Evolutionary conservation across 202 grass and related monocot genomes (phyloP).

Genomic region (Schoenoplectus triqueter): DNA sequence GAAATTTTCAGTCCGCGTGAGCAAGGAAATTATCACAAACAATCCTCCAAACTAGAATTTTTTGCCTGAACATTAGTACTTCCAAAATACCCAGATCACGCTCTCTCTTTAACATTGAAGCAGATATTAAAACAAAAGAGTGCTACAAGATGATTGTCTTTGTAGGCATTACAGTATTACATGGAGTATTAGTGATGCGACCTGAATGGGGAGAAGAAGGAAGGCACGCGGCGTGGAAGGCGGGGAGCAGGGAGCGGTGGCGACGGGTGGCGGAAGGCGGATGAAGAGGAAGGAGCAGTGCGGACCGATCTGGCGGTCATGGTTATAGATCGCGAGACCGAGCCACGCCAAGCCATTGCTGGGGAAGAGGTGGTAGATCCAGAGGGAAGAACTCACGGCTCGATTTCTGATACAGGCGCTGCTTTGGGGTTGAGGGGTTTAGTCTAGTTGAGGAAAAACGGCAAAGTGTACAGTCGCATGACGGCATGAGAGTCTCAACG

Average conservation of each 20-base stretch:
- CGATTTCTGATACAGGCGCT: too few relatives aligned
- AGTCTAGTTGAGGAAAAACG: background rate
- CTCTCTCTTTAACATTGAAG: background rate
- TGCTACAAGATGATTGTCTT: background rate
- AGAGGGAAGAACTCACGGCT: constrained; percentile 31
- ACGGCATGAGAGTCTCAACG: background rate
- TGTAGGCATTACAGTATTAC: background rate
- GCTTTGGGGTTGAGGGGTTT: constrained; percentile 59
- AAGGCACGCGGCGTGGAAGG: constrained; percentile 40
- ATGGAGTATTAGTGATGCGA: background rate
- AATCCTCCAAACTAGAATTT: too few relatives aligned
- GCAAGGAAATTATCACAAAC: background rate
- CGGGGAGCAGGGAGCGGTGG: constrained; percentile 38
- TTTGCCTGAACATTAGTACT: background rate
- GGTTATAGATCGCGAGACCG: constrained; percentile 64
- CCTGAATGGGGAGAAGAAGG: constrained; percentile 29
- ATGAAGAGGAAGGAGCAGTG: constrained; percentile 44
- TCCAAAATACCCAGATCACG: background rate
- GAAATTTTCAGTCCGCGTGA: background rate
- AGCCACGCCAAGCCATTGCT: constrained; percentile 88
- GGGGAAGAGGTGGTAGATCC: background rate
- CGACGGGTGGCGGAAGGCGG: constrained; percentile 36
- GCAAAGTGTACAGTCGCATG: background rate
- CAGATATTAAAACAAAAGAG: background rate
- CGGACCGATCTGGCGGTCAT: constrained; percentile 48